phyloP scores from a whole-genome alignment of 2,329 filamentous ascomycete genomes.

The Zymoseptoria brevis region DNA sequence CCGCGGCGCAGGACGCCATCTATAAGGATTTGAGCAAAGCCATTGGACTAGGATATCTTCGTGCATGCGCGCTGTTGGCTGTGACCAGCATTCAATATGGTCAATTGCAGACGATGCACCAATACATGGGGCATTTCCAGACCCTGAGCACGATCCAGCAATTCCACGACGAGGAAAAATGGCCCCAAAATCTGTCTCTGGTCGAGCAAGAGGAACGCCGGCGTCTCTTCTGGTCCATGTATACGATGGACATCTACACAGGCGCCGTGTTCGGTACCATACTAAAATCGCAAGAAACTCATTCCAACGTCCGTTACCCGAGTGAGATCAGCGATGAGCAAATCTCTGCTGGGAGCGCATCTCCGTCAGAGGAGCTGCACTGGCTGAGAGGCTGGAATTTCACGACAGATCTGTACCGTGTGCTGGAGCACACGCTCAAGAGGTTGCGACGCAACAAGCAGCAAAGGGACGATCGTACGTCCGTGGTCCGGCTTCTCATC shows the following conservation, averaged over 20 bases:
- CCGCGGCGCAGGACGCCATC: slow-evolving; percentile 36
- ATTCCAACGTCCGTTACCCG: slow-evolving; percentile 43
- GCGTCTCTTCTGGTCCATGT: slow-evolving; percentile 50
- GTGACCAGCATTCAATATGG: slow-evolving; percentile 47
- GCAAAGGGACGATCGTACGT: slow-evolving; percentile 17
- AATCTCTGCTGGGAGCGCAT: slow-evolving; percentile 27
- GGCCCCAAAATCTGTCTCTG: slow-evolving; percentile 40
- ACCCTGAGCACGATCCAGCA: slow-evolving; percentile 42
- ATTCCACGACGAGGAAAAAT: slow-evolving; percentile 48
- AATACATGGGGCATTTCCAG: slow-evolving; percentile 45
- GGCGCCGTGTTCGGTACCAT: slow-evolving; percentile 46
- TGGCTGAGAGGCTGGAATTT: slow-evolving; percentile 54
- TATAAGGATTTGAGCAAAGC: slow-evolving; percentile 31
- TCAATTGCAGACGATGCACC: slow-evolving; percentile 42
- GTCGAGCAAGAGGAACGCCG: slow-evolving; percentile 45
- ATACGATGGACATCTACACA: slow-evolving; percentile 49
- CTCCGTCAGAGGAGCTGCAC: slow-evolving; percentile 20
- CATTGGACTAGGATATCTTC: slow-evolving; percentile 35
- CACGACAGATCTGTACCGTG: slow-evolving; percentile 48
- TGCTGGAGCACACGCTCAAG: slow-evolving; percentile 45
- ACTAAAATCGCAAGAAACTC: slow-evolving; percentile 39
- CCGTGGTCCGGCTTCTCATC: slow-evolving; percentile 21
- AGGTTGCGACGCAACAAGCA: slow-evolving; percentile 16
- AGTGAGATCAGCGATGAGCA: slow-evolving; percentile 42
- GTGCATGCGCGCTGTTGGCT: slow-evolving; percentile 43